Base-by-base conservation (phyloP, 2,329 filamentous ascomycete genomes). In the Pyrenophora tritici-repentis region DNA sequence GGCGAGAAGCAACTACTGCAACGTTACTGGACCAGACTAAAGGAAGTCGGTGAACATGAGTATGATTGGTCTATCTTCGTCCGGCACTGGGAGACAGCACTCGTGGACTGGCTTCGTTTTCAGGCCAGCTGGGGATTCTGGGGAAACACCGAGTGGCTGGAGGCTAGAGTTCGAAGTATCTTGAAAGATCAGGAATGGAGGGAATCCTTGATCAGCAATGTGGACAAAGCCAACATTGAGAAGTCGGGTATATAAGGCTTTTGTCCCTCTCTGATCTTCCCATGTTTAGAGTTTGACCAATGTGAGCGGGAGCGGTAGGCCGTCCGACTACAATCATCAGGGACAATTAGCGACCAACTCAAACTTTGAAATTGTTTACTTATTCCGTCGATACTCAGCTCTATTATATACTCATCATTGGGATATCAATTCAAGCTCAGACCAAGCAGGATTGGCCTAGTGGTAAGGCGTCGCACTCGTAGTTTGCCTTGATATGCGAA, bases 71-170 rank as follows among this genome's bases (percentile, higher is more conserved):
- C 78, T 0, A 62, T 72, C 0, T 82, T 88, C 13, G 64, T 79
- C 4, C 70, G 79, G 16, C 85, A 89, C 58, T 88, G 86, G 85
- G 84, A 89, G 66, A 81, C 79, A 3, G 86, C 86, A 0, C 67
- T 88, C 3, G 84, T 88, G 0, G 86, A 89, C 62, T 89, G 86
- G 86, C 78, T 85, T 26, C 55, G 74, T 3, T 76, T 76, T 34
- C 74, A 76, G 42, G 73, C 72, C 2, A 71, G 71, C 17, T 73
- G 70, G 70, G 70, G 70, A 1, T 72, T 73, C 32, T 73, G 70
- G 70, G 70, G 70, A 1, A 71, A 73, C 16, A 72, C 67, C 0
- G 63, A 67, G 35, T 73, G 70, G 70, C 48, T 73, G 16, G 70
- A 71, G 31, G 67, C 68, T 36, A 58, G 70, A 13, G 70, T 66